phyloP scores from a whole-genome alignment of 2,329 filamentous ascomycete genomes.

The Penicillium sp. region DNA sequence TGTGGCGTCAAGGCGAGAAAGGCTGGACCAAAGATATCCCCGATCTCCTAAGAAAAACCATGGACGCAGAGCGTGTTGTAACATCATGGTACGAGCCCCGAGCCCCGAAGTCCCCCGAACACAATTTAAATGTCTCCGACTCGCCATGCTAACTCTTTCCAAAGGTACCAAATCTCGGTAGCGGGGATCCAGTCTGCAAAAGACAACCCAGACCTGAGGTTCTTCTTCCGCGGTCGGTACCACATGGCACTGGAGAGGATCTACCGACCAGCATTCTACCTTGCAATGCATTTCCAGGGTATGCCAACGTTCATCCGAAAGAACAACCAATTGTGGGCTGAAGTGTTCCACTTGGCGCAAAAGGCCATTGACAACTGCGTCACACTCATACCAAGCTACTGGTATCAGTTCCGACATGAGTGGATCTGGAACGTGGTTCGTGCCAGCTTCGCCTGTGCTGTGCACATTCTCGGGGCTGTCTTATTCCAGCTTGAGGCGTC shows the following conservation, averaged over 20 bases:
- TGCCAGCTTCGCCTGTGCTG: slow-evolving; percentile 18
- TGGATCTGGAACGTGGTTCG: slow-evolving; percentile 26
- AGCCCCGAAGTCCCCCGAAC: background rate
- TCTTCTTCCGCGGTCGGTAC: slow-evolving; percentile 18
- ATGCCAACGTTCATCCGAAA: slow-evolving; percentile 17
- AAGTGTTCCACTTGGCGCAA: slow-evolving; percentile 20
- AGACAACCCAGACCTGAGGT: slow-evolving; percentile 20
- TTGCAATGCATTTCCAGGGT: slow-evolving; percentile 23
- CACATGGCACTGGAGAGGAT: slow-evolving; percentile 21
- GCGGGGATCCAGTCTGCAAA: slow-evolving; percentile 5
- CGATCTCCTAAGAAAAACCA: slow-evolving; percentile 14
- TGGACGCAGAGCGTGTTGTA: slow-evolving; percentile 20
- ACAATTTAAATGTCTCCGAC: no score
- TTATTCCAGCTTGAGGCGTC: slow-evolving; percentile 16
- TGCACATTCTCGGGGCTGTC: slow-evolving; percentile 22
- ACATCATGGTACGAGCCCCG: slow-evolving; percentile 18
- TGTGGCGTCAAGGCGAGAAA: slow-evolving; percentile 24
- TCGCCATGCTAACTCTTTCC: background rate
- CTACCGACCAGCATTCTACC: slow-evolving; percentile 24
- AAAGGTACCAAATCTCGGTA: slow-evolving; percentile 22
- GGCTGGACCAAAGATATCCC: slow-evolving; percentile 22
- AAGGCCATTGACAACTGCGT: slow-evolving; percentile 23
- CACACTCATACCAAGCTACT: slow-evolving; percentile 20
- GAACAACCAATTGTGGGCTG: slow-evolving; percentile 4
- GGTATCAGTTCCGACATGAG: slow-evolving; percentile 25